Base-by-base conservation (phyloP, 306 rosid genomes). In the Vigna radiata region DNA sequence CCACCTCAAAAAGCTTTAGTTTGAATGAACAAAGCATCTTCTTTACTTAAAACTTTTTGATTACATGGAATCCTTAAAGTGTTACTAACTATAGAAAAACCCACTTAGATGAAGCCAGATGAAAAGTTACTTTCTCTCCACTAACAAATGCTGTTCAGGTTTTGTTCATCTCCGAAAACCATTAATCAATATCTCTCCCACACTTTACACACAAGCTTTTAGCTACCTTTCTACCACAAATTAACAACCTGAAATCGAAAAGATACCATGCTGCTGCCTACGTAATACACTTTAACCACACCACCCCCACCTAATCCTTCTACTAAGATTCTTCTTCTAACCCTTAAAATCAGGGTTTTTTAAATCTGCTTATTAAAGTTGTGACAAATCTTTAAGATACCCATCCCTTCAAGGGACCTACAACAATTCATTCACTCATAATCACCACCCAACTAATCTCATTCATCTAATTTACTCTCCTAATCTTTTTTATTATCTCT, bases 41-140 rank as follows among this genome's bases (percentile, higher is more conserved):
- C 78, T 77, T 82, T 89, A 68, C 85, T 76, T 84, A 70, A 72
- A 37, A 77, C 77, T 56, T 65, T 83, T 81, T 7, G 65, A 75
- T 81, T 81, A 82, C 77, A 72, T 81, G 81, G 84, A 83, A 90
- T 85, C 89, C 93, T 92, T 88, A 75, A 85, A 80, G 88, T 73
- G 70, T 84, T 90, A n/a, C 93, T 79, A 87, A 90, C 89, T 84
- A 87, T 88, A 84, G 89, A 90, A 86, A 90, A 87, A 78, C 85
- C 89, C 88, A 91, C 91, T 86, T 46, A 72, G 79, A 87, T 77
- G 80, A 78, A 76, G 81, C 82, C 84, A 83, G 33, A 83, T 78
- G 60, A 90, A 82, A 90, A 88, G 87, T 83, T 63, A 87, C 88
- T 88, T 92, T 86, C 79, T 36, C 81, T 60, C 89, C 80, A 77